phyloP scores from a whole-genome alignment of 148 eudicot genomes.

The Heliosperma pusillum region DNA sequence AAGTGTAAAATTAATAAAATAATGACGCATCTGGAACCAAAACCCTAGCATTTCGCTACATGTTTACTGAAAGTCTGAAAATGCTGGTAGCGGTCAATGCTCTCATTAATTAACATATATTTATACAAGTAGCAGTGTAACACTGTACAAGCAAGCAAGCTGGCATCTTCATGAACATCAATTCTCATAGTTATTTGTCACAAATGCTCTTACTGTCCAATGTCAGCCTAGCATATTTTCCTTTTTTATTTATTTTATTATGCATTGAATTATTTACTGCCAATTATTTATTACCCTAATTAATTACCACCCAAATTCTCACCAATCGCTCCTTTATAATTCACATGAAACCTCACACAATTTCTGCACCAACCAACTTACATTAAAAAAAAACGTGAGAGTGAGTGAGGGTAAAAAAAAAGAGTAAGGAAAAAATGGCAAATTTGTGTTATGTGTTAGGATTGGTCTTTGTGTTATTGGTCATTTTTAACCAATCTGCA shows the following conservation, averaged over 20 bases:
- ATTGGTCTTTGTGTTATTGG: conserved; percentile 13
- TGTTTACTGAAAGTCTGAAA: too few species aligned
- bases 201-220: conserved; percentile 19
- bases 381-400: background rate
- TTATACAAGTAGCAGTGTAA: too few species aligned
- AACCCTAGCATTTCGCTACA: conserved; percentile 8
- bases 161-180: conserved; percentile 24
- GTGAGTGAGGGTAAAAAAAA: background rate
- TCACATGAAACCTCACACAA: conserved; percentile 5
- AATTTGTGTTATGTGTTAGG: background rate
- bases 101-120: background rate
- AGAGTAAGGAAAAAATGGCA: conserved; percentile 17
- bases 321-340: conserved; percentile 15
- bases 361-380: background rate
- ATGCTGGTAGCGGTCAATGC: background rate
- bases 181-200: conserved; percentile 7
- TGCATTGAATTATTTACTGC: conserved; percentile 8
- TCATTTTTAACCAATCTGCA: conserved; percentile 15
- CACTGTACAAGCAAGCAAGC: background rate
- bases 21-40: background rate
- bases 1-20: background rate
- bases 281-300: conserved; percentile 4
- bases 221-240: conserved; percentile 13
- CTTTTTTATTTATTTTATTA: background rate
- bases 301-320: conserved; percentile 13